A percentile compares a stretch with the other conserved stretches of the same genome.
phyloP scores from a whole-genome alignment of 2,329 filamentous ascomycete species.

The Fusarium humuli region DNA sequence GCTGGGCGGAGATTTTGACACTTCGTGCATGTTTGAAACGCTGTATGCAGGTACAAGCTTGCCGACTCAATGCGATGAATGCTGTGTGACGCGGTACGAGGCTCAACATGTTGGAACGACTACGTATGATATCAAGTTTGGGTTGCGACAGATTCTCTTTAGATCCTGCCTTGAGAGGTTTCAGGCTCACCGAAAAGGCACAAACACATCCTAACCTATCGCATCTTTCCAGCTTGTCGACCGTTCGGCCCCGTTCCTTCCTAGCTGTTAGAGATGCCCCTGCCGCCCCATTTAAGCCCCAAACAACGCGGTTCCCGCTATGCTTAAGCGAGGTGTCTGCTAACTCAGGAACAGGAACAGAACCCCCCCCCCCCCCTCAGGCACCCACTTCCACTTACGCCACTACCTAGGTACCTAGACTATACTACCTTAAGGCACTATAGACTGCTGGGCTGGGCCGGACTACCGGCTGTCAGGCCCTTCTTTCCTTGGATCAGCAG shows the following conservation, averaged over 20 bases:
- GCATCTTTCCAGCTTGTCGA: conserved; percentile 32
- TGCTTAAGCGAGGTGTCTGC: conserved; percentile 46
- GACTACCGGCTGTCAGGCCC: background rate
- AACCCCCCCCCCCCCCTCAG: background rate
- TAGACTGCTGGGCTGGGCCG: background rate
- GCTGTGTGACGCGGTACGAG: conserved; percentile 7
- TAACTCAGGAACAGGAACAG: conserved; percentile 16
- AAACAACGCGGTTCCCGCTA: conserved; percentile 44
- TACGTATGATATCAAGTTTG: conserved; percentile 13
- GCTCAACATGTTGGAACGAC: conserved; percentile 7
- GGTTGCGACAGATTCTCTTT: conserved; percentile 36
- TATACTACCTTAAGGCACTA: background rate
- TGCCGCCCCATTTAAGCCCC: conserved; percentile 36
- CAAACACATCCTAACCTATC: conserved; percentile 36
- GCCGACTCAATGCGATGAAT: background rate
- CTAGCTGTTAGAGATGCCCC: conserved; percentile 6
- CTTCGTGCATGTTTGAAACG: conserved; percentile 16
- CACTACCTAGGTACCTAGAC: background rate
- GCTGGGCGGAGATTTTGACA: conserved; percentile 3
- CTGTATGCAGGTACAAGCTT: conserved; percentile 17
- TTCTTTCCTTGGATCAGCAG: conserved; percentile 3
- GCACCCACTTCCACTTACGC: conserved; percentile 4
- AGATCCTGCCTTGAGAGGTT: conserved; percentile 42
- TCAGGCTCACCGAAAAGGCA: conserved; percentile 46
- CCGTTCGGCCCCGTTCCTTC: conserved; percentile 25